These are phyloP conservation scores for Mikania micrantha DNA, from an alignment of 129 eudicot genomes.

Conservation along the genomic window DNA sequence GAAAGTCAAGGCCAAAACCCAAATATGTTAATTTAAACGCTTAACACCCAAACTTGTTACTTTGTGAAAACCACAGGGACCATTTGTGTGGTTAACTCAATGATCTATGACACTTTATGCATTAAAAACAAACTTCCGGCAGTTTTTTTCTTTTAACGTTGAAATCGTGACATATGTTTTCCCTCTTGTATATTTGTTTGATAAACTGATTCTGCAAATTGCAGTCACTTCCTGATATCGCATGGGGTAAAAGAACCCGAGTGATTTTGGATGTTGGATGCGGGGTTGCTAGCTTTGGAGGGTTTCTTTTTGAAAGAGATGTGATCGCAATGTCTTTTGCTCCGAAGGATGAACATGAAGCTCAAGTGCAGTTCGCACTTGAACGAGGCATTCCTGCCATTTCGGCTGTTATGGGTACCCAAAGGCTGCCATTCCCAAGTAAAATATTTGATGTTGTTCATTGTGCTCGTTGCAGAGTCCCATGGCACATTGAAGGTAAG, in stretches of 20 bases:
- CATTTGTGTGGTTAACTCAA: no score
- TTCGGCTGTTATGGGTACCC: constrained; percentile 69
- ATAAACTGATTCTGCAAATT: neutral
- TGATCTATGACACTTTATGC: neutral
- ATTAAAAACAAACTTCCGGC: neutral
- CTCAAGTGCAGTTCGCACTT: constrained; percentile 66
- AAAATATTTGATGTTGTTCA: constrained; percentile 58
- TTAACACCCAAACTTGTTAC: no score
- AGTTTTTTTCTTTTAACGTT: neutral
- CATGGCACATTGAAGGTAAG: constrained; percentile 76
- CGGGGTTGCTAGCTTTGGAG: constrained; percentile 74
- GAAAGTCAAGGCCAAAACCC: no score
- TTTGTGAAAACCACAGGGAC: no score
- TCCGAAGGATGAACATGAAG: constrained; percentile 73
- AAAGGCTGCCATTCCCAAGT: constrained; percentile 56
- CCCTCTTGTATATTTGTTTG: neutral
- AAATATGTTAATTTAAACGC: no score
- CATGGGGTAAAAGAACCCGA: constrained; percentile 59
- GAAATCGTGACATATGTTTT: neutral
- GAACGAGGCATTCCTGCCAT: constrained; percentile 72
- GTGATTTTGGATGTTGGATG: constrained; percentile 68
- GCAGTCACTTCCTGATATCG: constrained; percentile 54
- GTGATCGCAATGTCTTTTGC: constrained; percentile 63
- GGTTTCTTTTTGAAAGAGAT: constrained; percentile 58
- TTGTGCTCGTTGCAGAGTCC: constrained; percentile 74